Evolutionary conservation across 345 rosid species (phyloP), one percentile per base, ranked within the genome.

Genomic region (Excoecaria cochinchinensis): DNA sequence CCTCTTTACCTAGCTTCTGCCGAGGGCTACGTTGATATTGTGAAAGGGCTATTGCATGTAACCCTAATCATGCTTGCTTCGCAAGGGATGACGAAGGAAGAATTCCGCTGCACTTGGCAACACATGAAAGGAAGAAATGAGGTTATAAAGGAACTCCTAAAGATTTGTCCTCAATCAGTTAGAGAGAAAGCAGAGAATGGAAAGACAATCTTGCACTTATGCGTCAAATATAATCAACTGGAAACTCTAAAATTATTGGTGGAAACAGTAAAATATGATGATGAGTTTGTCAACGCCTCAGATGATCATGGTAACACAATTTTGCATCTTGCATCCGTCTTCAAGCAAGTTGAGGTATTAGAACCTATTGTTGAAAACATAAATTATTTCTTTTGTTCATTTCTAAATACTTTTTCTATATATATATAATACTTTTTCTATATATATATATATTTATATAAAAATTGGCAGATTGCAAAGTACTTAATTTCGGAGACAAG

Each of bases 131-230:
- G 62, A 21, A 57, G 62, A 57, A 11, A n/a, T 21, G 62, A 57
- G 8, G 10, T 57, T 21, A 57, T 57, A 21, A 57, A 57, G 12
- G 62, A 57, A 57, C 25, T 57, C 14, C 11, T 57, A 11, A 57
- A 31, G 3, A 21, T 21, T 21, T 21, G 31, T 5, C 31, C 62
- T 19, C 31, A 57, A 9, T 57, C 62, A 8, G 21, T 57, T n/a
- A 57, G 13, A 57, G 3, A 21, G 31, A 21, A 21, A 11, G 4
- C 7, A 13, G 31, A 57, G 8, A 8, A 57, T 57, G 62, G 62
- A 57, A 11, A 57, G 62, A 57, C 62, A 57, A 57, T 57, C 62
- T 57, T 57, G 31, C 62, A 57, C 62, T 57, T 57, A 3, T 57
- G 62, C 62, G 31, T 57, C 1, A 57, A 57, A 57, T 56, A 57